Evolutionary conservation across 2,329 filamentous ascomycete species (phyloP).

Genomic region (Zelopaecilomyces penicillatus): DNA sequence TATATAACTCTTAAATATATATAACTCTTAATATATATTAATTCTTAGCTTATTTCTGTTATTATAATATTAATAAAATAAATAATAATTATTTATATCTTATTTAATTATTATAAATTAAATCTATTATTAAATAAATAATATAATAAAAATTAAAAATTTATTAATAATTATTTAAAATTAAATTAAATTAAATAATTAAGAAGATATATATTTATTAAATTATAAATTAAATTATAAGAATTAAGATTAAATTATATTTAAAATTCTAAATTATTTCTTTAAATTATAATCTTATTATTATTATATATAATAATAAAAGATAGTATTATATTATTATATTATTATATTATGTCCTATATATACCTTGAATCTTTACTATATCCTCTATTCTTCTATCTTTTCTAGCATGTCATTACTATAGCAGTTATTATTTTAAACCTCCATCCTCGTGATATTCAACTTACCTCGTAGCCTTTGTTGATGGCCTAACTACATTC

Average conservation of each 20-base stretch:
- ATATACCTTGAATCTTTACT: too few relatives aligned
- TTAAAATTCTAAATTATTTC: neutral
- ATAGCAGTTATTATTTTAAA: too few relatives aligned
- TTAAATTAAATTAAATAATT: neutral
- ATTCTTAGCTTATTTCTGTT: too few relatives aligned
- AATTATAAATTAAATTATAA: neutral
- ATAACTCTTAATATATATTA: neutral
- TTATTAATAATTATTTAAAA: neutral
- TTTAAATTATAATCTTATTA: neutral
- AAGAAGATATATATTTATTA: neutral
- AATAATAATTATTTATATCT: neutral
- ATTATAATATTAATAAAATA: slow-evolving; percentile 1
- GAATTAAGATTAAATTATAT: neutral
- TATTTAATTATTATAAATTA: neutral
- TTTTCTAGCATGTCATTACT: too few relatives aligned
- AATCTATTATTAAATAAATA: slow-evolving; percentile 1
- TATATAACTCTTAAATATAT: slow-evolving; percentile 1
- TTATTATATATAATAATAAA: slow-evolving; percentile 1
- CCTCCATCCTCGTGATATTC: too few relatives aligned
- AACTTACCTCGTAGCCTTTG: too few relatives aligned
- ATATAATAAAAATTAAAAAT: neutral
- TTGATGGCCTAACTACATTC: too few relatives aligned
- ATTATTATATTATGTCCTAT: too few relatives aligned
- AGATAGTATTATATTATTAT: neutral
- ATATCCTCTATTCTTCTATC: too few relatives aligned